A percentile compares a stretch with the other conserved stretches of the same genome.
Conservation (phyloP, 345 rosid species). For the Eucalyptus tenuipes region DNA sequence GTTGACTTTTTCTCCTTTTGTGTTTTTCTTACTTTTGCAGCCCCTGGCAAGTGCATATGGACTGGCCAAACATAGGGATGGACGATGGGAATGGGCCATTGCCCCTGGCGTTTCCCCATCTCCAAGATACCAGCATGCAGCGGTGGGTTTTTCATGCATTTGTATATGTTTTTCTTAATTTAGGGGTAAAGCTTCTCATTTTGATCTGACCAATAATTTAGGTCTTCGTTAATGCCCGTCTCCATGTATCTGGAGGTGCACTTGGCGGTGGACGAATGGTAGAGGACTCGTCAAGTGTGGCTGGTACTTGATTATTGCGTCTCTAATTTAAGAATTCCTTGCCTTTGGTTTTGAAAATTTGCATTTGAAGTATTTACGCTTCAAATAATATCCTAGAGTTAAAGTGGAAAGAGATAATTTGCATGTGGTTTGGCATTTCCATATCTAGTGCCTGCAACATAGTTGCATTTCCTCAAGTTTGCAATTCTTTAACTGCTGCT, state of each 20-base stretch:
- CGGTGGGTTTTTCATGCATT: slow-evolving; percentile 38
- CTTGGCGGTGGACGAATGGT: slow-evolving; percentile 99
- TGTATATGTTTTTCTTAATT: not conserved
- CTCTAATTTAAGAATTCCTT: not conserved
- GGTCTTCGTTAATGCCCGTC: slow-evolving; percentile 99
- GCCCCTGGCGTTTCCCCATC: slow-evolving; percentile 99
- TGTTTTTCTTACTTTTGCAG: slow-evolving; percentile 24
- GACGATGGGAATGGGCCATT: slow-evolving; percentile 99
- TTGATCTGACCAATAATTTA: slow-evolving; percentile 1
- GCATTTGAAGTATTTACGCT: not conserved
- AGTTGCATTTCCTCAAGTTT: not conserved
- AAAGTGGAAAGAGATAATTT: not conserved
- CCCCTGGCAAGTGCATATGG: slow-evolving; percentile 98
- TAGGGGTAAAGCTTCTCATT: not conserved
- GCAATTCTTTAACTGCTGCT: not conserved
- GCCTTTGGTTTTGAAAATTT: not conserved
- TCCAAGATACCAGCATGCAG: slow-evolving; percentile 99
- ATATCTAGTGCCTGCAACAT: not conserved
- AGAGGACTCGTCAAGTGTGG: slow-evolving; percentile 97
- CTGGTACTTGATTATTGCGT: slow-evolving; percentile 41
- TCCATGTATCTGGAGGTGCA: slow-evolving; percentile 99
- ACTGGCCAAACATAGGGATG: slow-evolving; percentile 98
- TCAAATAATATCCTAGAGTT: not conserved
- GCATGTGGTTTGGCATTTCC: not conserved
- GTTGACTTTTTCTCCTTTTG: not conserved